phyloP scores from a whole-genome alignment of 75 land plant genomes.

The Ceratopteris richardii region DNA sequence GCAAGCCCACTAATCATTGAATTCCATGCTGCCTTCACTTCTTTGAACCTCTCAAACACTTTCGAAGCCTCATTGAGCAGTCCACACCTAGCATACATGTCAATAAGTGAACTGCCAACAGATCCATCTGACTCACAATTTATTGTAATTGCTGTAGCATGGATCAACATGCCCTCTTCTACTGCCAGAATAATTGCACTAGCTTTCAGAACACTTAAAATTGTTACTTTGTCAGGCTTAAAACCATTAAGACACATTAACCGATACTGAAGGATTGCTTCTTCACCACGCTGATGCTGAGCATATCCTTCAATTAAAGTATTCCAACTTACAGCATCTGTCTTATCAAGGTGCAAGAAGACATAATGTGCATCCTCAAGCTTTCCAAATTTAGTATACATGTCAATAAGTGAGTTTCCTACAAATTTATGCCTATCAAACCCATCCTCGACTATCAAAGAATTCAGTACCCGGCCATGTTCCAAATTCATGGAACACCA shows the following conservation, averaged over 20 bases:
- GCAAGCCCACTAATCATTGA: conserved; percentile 17
- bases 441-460: conserved; percentile 23
- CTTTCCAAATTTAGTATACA: conserved; percentile 32
- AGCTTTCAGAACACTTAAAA: conserved; percentile 27
- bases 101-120: conserved; percentile 23
- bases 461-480: conserved; percentile 26
- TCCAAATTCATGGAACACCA: conserved; percentile 7
- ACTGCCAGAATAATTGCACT: conserved; percentile 6
- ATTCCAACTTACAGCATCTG: conserved; percentile 30
- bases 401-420: conserved; percentile 29
- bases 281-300: conserved; percentile 6
- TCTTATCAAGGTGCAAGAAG: conserved; percentile 16
- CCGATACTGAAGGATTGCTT: conserved; percentile 17
- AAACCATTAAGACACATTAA: conserved; percentile 12
- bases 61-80: conserved; percentile 20
- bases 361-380: conserved; percentile 18
- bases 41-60: conserved; percentile 16
- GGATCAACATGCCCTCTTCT: not conserved
- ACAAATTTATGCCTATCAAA: conserved; percentile 25
- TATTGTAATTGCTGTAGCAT: not conserved
- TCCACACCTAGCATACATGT: conserved; percentile 55
- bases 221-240: conserved; percentile 11
- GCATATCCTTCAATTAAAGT: conserved; percentile 33
- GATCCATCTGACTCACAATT: no score
- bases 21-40: conserved; percentile 26